Evolutionary conservation across 805 yeast species (phyloP).

Genomic region (Saturnispora bothae): DNA sequence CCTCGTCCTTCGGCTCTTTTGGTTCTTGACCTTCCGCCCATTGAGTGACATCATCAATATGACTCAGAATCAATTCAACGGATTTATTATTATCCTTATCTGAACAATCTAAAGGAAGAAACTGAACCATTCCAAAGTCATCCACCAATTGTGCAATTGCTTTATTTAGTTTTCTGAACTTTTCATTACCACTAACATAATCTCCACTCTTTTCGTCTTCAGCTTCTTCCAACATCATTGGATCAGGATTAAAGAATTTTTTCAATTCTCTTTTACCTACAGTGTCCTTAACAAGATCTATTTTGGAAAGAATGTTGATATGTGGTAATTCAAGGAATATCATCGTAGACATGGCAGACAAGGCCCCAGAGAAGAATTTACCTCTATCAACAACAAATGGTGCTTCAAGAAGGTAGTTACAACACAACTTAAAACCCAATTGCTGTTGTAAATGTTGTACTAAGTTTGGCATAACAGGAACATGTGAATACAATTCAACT

Average conservation of each 20-base stretch:
- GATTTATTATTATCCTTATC: conserved; percentile 55
- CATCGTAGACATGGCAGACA: conserved; percentile 98
- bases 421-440: conserved; percentile 81
- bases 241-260: conserved; percentile 85
- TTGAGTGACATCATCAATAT: conserved; percentile 93
- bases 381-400: conserved; percentile 86
- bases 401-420: conserved; percentile 85
- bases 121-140: conserved; percentile 98
- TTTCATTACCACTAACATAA: conserved; percentile 34
- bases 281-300: conserved; percentile 76
- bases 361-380: conserved; percentile 90
- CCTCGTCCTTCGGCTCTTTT: conserved; percentile 80
- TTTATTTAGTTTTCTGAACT: conserved; percentile 60
- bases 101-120: conserved; percentile 70
- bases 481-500: conserved; percentile 87
- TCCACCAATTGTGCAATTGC: conserved; percentile 86
- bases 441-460: conserved; percentile 74
- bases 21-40: conserved; percentile 98
- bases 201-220: conserved; percentile 19
- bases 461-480: conserved; percentile 84
- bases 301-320: conserved; percentile 76
- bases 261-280: conserved; percentile 68
- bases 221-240: conserved; percentile 51
- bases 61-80: conserved; percentile 73
- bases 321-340: conserved; percentile 90